Base-by-base conservation (phyloP, 345 rosid species). In the Orychophragmus violaceus region DNA sequence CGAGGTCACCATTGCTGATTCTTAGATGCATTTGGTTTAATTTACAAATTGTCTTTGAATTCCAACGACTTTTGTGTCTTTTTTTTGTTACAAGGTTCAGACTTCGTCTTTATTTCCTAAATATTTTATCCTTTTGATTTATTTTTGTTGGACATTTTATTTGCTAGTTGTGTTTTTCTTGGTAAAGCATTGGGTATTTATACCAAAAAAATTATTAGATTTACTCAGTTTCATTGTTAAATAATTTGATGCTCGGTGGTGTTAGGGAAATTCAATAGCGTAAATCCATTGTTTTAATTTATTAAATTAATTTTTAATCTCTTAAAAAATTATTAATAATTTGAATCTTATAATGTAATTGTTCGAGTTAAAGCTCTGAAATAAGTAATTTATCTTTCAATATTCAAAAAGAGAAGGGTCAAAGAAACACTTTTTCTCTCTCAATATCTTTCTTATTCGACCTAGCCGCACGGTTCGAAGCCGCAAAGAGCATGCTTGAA, bases 1-100 rank as follows among this genome's bases (percentile, higher is more conserved):
- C 13, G 92, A 86, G 64, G 89, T 87, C 49, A 87, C 89, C 5
- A 87, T 87, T 60, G 87, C 92, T 0, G 89, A 82, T 41, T 81
- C 80, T 29, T 68, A 68, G 55, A 68, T 39, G 42, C 66, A 5
- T 28, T 7, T 45, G 5, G 4, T 46, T 44, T 24, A 25, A 16
- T 14, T 39, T 59, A n/a, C 12, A 27, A 39, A 3, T 6, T 42
- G 17, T 42, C 37, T 27, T 42, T 60, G 14, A 27, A 16, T 60
- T 42, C 22, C 33, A 14, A 14, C 14, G 49, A 39, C 24, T 22
- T 10, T 8, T 59, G n/a, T 9, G 22, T 33, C 30, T 35, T 36
- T 29, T 50, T 25, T 59, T 41, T 25, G 32, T 3, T 59, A 8
- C 12, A 39, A 39, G 14, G 33, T 59, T 39, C 36, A 59, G 64